These are phyloP conservation scores for Dipodascus albidus DNA, from an alignment of 805 yeast genomes.

Conservation along the genomic window DNA sequence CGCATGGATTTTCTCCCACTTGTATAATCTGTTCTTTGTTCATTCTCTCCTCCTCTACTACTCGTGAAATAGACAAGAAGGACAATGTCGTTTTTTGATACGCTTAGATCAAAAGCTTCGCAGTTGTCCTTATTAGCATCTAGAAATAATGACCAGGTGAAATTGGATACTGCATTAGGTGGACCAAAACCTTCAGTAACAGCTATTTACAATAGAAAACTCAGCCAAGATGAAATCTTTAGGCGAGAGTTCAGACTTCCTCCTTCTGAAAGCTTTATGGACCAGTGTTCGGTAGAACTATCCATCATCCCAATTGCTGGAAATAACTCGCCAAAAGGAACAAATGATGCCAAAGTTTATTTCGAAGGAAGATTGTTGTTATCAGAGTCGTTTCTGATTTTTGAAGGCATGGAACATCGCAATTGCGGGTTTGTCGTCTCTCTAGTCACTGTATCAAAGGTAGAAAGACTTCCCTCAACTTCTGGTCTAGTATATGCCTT, in stretches of 20 bases:
- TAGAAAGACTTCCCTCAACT: conserved; percentile 72
- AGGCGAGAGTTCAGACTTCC: conserved; percentile 63
- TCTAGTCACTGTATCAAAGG: conserved; percentile 66
- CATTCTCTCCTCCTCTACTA: background rate
- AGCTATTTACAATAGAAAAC: conserved; percentile 26
- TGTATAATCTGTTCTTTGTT: too few species aligned
- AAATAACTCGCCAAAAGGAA: background rate
- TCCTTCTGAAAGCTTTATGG: conserved; percentile 50
- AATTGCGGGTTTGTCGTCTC: conserved; percentile 63
- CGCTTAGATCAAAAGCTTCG: conserved; percentile 37
- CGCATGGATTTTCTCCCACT: too few species aligned
- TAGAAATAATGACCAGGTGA: conserved; percentile 5
- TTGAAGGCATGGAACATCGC: conserved; percentile 57
- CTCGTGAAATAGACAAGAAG: background rate
- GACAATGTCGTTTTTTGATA: conserved; percentile 36
- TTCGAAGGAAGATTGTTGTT: conserved; percentile 58
- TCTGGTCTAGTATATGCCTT: conserved; percentile 64
- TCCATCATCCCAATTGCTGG: conserved; percentile 8
- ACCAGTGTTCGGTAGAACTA: conserved; percentile 8
- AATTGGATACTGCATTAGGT: background rate
- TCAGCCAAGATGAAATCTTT: conserved; percentile 59
- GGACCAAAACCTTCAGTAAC: conserved; percentile 8
- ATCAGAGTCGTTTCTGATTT: conserved; percentile 66
- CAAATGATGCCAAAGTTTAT: conserved; percentile 16
- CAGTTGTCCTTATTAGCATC: conserved; percentile 31